These are phyloP conservation scores for Filosporella fistucella DNA, from an alignment of 495 filamentous ascomycete species.

Conservation along the genomic window DNA sequence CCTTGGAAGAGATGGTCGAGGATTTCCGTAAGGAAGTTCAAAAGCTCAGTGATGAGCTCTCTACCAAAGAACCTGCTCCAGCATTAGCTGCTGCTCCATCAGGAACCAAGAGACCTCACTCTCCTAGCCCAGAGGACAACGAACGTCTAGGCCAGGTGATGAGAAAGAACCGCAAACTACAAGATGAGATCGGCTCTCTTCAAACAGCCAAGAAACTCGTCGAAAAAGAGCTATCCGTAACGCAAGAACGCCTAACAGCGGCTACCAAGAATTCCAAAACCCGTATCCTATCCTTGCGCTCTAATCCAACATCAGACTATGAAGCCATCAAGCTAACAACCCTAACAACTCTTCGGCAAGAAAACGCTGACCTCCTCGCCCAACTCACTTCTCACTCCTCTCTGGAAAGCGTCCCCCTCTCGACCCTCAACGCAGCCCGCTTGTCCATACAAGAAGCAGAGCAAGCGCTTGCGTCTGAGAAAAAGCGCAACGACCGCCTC, in stretches of 20 bases:
- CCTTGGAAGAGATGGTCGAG: conserved; percentile 83
- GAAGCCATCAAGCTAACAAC: conserved; percentile 79
- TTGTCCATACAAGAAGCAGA: conserved; percentile 69
- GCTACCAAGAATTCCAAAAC: conserved; percentile 72
- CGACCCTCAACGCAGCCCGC: conserved; percentile 57
- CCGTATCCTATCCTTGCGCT: conserved; percentile 79
- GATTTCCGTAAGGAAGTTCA: conserved; percentile 83
- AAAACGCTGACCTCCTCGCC: conserved; percentile 77
- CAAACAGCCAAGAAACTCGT: conserved; percentile 63
- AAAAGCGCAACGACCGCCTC: conserved; percentile 79
- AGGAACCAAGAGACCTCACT: conserved; percentile 54
- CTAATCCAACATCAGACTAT: conserved; percentile 81
- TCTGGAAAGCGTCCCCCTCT: conserved; percentile 54
- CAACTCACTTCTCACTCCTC: conserved; percentile 49
- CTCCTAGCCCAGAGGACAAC: conserved; percentile 32
- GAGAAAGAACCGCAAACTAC: conserved; percentile 80
- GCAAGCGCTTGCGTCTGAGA: conserved; percentile 69
- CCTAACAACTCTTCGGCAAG: conserved; percentile 67
- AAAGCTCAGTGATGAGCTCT: conserved; percentile 64
- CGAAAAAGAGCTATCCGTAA: conserved; percentile 69
- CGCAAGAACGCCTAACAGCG: conserved; percentile 62
- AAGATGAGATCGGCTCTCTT: conserved; percentile 67
- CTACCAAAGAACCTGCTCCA: conserved; percentile 46
- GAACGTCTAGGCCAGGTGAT: conserved; percentile 78
- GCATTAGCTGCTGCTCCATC: conserved; percentile 22